phyloP scores from a whole-genome alignment of 2,329 filamentous ascomycete genomes.

The Coniochaeta sp. region DNA sequence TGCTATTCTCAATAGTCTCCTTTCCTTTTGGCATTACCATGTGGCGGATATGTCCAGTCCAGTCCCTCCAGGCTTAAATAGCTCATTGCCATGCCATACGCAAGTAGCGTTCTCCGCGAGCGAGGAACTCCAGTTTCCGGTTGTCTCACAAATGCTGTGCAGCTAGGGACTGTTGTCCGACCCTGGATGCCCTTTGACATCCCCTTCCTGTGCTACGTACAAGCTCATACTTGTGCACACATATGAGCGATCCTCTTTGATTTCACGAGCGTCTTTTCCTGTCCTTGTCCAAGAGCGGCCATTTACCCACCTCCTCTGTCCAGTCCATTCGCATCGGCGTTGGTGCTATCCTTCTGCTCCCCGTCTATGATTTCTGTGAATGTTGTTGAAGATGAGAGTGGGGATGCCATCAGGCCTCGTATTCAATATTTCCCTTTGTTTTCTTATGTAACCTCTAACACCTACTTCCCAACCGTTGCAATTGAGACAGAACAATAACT shows the following conservation, averaged over 20 bases:
- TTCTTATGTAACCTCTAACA: not conserved
- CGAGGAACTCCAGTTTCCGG: not conserved
- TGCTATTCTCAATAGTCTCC: constrained; percentile 10
- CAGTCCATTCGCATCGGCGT: not conserved
- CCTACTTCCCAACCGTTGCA: not conserved
- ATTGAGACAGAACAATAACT: not conserved
- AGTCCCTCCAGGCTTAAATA: not conserved
- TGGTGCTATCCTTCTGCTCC: not conserved
- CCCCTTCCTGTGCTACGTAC: not conserved
- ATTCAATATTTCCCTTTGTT: not conserved
- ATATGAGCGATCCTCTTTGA: not conserved
- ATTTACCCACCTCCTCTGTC: not conserved
- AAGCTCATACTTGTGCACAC: not conserved
- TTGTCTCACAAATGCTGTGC: not conserved
- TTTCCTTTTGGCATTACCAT: constrained; percentile 7
- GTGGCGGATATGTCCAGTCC: not conserved
- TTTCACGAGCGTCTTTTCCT: not conserved
- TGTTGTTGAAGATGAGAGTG: not conserved
- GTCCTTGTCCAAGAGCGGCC: not conserved
- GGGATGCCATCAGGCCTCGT: not conserved
- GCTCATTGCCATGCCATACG: not conserved
- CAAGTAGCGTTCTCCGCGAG: not conserved
- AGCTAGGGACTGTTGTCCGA: not conserved
- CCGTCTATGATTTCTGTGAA: not conserved
- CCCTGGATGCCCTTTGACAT: not conserved